These are phyloP conservation scores for Coemansia reversa DNA, from an alignment of 192 early-diverging fungal genomes.

Conservation along the genomic window DNA sequence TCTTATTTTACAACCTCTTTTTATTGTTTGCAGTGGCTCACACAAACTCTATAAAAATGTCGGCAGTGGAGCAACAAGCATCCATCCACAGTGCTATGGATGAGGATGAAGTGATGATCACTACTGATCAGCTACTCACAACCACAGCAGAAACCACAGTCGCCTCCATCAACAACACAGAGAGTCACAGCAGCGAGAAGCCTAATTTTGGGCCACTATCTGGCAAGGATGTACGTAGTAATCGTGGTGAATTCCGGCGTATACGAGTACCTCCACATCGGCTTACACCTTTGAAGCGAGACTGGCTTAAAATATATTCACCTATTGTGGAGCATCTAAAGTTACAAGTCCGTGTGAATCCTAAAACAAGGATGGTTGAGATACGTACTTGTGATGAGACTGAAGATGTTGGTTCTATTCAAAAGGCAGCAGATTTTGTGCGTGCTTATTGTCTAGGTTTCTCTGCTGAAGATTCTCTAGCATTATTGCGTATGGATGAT, in stretches of 20 bases:
- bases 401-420: slow-evolving; percentile 82
- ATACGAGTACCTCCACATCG: slow-evolving; percentile 95
- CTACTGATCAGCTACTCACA: slow-evolving; percentile 57
- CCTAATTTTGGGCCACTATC: slow-evolving; percentile 64
- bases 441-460: slow-evolving; percentile 92
- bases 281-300: slow-evolving; percentile 83
- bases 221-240: slow-evolving; percentile 53
- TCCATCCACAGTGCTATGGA: slow-evolving; percentile 22
- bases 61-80: slow-evolving; percentile 16
- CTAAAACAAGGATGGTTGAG: slow-evolving; percentile 86
- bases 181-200: slow-evolving; percentile 47
- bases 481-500: slow-evolving; percentile 94
- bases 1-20: not conserved
- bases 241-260: slow-evolving; percentile 63
- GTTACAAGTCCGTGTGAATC: slow-evolving; percentile 94
- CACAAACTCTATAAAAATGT: slow-evolving; percentile 13
- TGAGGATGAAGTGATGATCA: slow-evolving; percentile 68
- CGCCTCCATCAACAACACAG: not conserved
- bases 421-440: slow-evolving; percentile 97
- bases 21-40: slow-evolving; percentile 5
- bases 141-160: slow-evolving; percentile 23
- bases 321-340: slow-evolving; percentile 95
- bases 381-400: slow-evolving; percentile 83
- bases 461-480: slow-evolving; percentile 90
- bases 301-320: slow-evolving; percentile 96